Evolutionary conservation across 352 stramenopile genomes (phyloP).

Genomic region (Pythium folliculosum): DNA sequence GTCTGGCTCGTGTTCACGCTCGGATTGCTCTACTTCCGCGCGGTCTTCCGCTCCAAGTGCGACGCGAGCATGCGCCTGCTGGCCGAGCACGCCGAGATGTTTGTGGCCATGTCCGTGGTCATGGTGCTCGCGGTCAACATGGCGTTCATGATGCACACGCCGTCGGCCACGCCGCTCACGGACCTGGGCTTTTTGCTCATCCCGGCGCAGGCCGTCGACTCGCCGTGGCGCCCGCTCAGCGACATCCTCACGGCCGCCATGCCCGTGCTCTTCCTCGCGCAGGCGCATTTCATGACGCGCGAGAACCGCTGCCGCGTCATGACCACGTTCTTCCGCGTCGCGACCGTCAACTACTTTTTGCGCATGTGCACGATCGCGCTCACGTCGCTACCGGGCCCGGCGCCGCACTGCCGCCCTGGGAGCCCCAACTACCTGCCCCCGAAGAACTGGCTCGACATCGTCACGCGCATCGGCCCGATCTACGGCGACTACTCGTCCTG

Average conservation of each 20-base stretch:
- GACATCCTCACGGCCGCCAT: constrained; percentile 41
- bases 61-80: constrained; percentile 24
- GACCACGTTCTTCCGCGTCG: constrained; percentile 47
- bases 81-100: constrained; percentile 40
- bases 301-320: constrained; percentile 35
- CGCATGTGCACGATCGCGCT: constrained; percentile 41
- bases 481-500: constrained; percentile 46
- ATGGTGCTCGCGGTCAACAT: constrained; percentile 50
- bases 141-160: constrained; percentile 45
- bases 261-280: constrained; percentile 36
- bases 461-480: constrained; percentile 40
- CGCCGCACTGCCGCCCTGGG: constrained; percentile 38
- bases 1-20: constrained; percentile 27
- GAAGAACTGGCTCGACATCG: constrained; percentile 41
- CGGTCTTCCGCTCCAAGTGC: constrained; percentile 22
- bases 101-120: constrained; percentile 29
- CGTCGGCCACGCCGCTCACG: constrained; percentile 33
- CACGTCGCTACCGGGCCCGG: constrained; percentile 45
- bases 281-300: constrained; percentile 32
- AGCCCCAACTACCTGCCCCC: constrained; percentile 38
- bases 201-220: constrained; percentile 36
- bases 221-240: constrained; percentile 37
- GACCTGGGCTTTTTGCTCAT: constrained; percentile 54
- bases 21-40: constrained; percentile 19
- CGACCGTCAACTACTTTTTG: constrained; percentile 43